A percentile compares a stretch with the other conserved stretches of the same genome.
phyloP scores from a whole-genome alignment of 2,329 filamentous ascomycete species.

The Ceratocystis colombiana region DNA sequence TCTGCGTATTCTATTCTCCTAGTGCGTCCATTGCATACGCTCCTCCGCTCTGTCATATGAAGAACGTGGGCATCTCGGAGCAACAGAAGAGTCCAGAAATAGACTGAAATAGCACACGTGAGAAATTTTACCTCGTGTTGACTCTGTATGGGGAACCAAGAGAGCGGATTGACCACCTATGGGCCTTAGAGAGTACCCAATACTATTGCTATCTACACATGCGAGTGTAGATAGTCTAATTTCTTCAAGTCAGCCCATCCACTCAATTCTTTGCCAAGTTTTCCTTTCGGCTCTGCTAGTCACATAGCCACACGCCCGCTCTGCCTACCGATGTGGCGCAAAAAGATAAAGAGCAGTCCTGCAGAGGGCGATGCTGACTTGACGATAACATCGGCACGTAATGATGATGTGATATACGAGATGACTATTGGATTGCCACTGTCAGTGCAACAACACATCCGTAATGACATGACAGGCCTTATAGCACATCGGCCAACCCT shows the following conservation, averaged over 20 bases:
- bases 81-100: background rate
- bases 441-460: background rate
- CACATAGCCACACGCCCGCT: background rate
- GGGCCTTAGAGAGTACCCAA: background rate
- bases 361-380: background rate
- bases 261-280: background rate
- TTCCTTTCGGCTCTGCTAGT: background rate
- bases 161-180: background rate
- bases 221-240: background rate
- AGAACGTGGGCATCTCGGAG: background rate
- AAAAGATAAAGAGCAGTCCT: background rate
- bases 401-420: background rate
- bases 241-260: background rate
- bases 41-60: no score
- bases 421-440: background rate
- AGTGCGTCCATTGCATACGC: no score
- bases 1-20: background rate
- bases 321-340: background rate
- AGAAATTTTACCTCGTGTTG: conserved; percentile 5
- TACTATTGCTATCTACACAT: no score
- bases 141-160: background rate
- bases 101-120: background rate
- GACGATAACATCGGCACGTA: background rate
- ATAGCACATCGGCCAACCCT: background rate
- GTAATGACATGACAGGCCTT: background rate